Conservation (phyloP, 2,329 filamentous ascomycete genomes). For the Pseudogymnoascus sp. region DNA sequence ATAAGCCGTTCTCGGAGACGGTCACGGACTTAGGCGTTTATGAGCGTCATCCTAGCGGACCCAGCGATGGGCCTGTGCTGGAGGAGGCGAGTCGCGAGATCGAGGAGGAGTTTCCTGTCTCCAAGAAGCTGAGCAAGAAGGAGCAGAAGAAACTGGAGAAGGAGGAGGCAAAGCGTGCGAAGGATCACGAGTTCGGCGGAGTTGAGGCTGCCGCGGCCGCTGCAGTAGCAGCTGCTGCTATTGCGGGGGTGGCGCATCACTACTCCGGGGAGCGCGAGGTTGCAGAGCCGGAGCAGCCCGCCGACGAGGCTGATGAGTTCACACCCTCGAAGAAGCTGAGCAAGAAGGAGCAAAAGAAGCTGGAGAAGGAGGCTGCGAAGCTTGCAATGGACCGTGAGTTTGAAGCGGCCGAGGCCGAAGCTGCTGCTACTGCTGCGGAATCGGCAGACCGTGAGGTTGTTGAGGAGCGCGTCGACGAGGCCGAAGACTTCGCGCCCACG, state of each 20-base stretch:
- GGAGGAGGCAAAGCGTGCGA: constrained; percentile 27
- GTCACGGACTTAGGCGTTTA: constrained; percentile 37
- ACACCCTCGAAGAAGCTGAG: constrained; percentile 26
- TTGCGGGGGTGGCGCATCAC: neutral
- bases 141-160: constrained; percentile 42
- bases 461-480: constrained; percentile 16
- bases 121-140: constrained; percentile 33
- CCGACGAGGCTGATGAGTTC: constrained; percentile 19
- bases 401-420: constrained; percentile 6
- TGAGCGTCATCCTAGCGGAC: constrained; percentile 17
- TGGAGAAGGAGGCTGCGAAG: constrained; percentile 36
- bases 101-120: constrained; percentile 26
- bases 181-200: constrained; percentile 21
- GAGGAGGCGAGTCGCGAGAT: constrained; percentile 31
- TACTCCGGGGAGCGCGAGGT: constrained; percentile 1
- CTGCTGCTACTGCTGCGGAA: neutral
- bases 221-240: neutral
- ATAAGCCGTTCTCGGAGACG: constrained; percentile 44
- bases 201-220: constrained; percentile 7
- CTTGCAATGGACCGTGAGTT: constrained; percentile 22
- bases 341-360: constrained; percentile 39
- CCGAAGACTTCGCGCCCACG: constrained; percentile 12
- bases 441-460: neutral
- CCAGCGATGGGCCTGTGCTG: constrained; percentile 25
- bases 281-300: neutral